Evolutionary conservation across 495 filamentous ascomycete species (phyloP).

Genomic region (Immersiella caudata): DNA sequence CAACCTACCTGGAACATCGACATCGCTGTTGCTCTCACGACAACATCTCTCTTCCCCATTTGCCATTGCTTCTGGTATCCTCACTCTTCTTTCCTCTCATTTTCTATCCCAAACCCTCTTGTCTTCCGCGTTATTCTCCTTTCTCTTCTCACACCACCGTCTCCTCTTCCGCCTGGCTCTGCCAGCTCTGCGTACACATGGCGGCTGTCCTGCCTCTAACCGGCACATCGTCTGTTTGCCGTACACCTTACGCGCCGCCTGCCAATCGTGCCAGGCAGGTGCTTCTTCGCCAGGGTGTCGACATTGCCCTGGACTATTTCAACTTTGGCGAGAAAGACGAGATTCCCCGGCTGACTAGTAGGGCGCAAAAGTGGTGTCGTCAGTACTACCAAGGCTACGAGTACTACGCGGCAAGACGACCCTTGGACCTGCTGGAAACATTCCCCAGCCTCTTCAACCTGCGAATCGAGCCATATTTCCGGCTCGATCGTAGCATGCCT

Average conservation of each 20-base stretch:
- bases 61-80: no score
- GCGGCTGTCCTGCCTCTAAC: no score
- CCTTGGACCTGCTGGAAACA: conserved; percentile 18
- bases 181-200: not conserved
- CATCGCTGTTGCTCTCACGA: no score
- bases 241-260: not conserved
- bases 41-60: no score
- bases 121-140: no score
- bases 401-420: conserved; percentile 24
- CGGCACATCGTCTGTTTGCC: not conserved
- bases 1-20: no score
- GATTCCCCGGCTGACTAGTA: conserved; percentile 24
- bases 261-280: conserved; percentile 19
- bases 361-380: conserved; percentile 29
- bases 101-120: no score
- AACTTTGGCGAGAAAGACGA: conserved; percentile 24
- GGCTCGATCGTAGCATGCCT: conserved; percentile 19
- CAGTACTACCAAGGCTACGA: conserved; percentile 29
- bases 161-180: not conserved
- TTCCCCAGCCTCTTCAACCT: conserved; percentile 36
- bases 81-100: no score
- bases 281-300: conserved; percentile 27
- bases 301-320: conserved; percentile 35
- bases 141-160: no score
- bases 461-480: conserved; percentile 22